Percentiles rank a stretch among this genome's conserved stretches.
phyloP scores from a whole-genome alignment of 148 eudicot species.

The Rhododendron mucronatum region DNA sequence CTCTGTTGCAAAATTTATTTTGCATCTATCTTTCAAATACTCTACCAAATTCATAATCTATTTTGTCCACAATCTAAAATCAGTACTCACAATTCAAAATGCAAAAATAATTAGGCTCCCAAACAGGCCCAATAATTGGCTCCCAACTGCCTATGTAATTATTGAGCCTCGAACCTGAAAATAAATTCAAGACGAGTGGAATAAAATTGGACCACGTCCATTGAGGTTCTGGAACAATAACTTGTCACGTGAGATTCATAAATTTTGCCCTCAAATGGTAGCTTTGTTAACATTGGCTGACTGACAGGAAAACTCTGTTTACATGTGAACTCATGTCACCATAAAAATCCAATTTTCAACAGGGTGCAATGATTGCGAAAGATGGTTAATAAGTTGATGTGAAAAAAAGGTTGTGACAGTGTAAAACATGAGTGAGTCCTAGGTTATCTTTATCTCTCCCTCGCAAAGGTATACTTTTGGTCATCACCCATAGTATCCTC shows the following conservation, averaged over 20 bases:
- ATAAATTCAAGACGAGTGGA: not conserved
- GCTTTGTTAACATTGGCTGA: not conserved
- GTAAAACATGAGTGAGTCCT: not conserved
- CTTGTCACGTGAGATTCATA: not conserved
- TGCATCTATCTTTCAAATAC: no score
- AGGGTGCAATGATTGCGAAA: not conserved
- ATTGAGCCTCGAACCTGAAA: not conserved
- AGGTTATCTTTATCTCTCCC: not conserved
- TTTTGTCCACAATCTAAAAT: not conserved
- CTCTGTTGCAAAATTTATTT: no score
- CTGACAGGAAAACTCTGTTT: not conserved
- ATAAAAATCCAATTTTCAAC: not conserved
- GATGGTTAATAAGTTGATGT: not conserved
- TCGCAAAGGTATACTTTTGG: not conserved
- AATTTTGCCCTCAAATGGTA: not conserved
- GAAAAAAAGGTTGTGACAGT: not conserved
- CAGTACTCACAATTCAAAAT: no score
- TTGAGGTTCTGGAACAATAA: not conserved
- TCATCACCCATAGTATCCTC: not conserved
- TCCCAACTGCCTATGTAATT: not conserved
- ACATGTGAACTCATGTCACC: conserved; percentile 5
- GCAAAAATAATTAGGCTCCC: not conserved
- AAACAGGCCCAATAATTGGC: not conserved
- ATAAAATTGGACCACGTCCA: not conserved
- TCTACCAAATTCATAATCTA: not conserved